These are phyloP conservation scores for Aspergillus ustus DNA, from an alignment of 2,329 filamentous ascomycete genomes.

Conservation along the genomic window DNA sequence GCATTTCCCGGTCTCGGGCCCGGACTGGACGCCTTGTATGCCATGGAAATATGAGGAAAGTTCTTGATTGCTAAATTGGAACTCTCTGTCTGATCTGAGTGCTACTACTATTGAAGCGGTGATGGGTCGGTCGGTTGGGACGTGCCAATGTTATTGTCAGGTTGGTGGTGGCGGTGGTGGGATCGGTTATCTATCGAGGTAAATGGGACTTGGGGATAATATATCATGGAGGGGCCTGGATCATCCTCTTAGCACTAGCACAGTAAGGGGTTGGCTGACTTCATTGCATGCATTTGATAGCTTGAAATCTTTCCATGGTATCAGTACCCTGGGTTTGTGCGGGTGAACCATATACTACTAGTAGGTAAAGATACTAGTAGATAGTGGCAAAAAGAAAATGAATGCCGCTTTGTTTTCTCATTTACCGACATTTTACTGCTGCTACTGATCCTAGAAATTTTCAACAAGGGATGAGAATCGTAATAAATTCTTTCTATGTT, in stretches of 20 bases:
- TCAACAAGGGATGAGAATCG: no score
- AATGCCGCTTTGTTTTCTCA: no score
- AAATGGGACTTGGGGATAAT: not conserved
- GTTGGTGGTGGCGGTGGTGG: not conserved
- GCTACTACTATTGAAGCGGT: not conserved
- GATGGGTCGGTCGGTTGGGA: not conserved
- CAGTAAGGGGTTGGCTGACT: not conserved
- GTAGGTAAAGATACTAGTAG: not conserved
- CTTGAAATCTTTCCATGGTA: no score
- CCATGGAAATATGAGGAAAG: not conserved
- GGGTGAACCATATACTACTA: no score
- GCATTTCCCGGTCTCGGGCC: not conserved
- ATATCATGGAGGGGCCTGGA: no score
- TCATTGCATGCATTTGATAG: not conserved
- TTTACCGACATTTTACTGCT: no score
- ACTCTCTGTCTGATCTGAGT: not conserved
- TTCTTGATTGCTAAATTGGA: not conserved
- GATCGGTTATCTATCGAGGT: not conserved
- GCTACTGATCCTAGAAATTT: no score
- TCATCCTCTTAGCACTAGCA: not conserved
- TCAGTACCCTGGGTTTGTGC: no score
- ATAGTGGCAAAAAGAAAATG: no score
- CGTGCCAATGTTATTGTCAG: not conserved
- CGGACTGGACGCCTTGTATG: no score
- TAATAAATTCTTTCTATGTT: no score